Conservation (phyloP, 2,329 filamentous ascomycete species). For the Amesomyces nigricolor region DNA sequence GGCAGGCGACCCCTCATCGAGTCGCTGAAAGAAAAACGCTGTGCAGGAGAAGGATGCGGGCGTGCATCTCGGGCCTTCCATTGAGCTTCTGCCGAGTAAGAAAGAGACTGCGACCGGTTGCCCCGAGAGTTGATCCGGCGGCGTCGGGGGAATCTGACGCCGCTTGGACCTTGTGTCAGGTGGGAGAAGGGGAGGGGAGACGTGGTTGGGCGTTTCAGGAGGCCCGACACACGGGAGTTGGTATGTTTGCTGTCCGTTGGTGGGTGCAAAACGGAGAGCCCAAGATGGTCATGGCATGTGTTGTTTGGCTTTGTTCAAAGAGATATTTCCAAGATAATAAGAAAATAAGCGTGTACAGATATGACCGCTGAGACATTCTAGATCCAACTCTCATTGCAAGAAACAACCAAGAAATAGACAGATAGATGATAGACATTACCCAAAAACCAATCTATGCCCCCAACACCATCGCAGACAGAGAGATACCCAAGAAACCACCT, state of each 20-base stretch:
- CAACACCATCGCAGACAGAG: constrained; percentile 11
- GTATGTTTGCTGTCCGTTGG: neutral
- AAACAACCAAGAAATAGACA: too few species aligned
- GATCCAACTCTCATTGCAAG: neutral
- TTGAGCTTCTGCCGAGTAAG: too few species aligned
- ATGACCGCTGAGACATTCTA: neutral
- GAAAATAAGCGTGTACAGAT: too few species aligned
- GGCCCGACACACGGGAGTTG: neutral
- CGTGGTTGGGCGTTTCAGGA: constrained; percentile 10
- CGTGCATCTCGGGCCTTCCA: too few species aligned
- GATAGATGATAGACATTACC: constrained; percentile 3
- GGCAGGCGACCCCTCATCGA: neutral
- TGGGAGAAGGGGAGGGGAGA: neutral
- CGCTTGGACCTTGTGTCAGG: neutral
- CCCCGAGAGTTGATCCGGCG: too few species aligned
- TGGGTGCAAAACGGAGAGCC: neutral
- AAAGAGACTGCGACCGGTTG: too few species aligned
- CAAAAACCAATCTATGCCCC: constrained; percentile 9
- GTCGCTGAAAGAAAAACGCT: neutral
- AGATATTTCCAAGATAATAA: neutral
- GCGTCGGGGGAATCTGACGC: neutral
- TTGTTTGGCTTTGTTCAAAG: neutral
- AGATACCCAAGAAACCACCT: neutral
- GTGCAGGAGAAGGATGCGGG: neutral
- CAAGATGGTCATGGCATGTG: neutral